Evolutionary conservation across 2,329 filamentous ascomycete genomes (phyloP), one percentile per base, ranked within the genome.

Genomic region (Aspergillus sp.): DNA sequence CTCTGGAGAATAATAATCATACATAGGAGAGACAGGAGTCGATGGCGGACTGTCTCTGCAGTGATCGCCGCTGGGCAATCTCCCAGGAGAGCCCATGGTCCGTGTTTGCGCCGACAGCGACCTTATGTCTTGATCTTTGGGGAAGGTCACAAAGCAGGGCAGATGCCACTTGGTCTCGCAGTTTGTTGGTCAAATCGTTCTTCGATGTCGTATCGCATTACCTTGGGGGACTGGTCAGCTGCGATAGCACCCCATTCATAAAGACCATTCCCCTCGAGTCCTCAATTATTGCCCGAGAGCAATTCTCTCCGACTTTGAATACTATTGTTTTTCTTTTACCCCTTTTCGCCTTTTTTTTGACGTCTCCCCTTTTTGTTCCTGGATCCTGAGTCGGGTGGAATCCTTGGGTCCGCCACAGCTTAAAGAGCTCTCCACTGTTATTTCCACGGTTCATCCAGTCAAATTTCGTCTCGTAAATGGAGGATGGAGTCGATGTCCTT

Each of bases 71-170:
- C 25, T 19, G 59, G 22, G 48, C 38, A 59, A 65, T 66, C 61
- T 65, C 63, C 64, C 43, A 31, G 34, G 48, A 57, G 57, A 66
- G 59, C 60, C 57, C 55, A 30, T 68, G 64, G 65, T 67, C 65
- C 57, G 64, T 67, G 66, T 67, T 66, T 62, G 60, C 64, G 52
- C 54, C 43, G 38, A 53, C 49, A n/a, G 46, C 34, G 34, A 41
- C 34, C 34, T 46, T 22, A 52, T 25, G 59, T 4, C 17, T 25
- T n/a, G 30, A 25, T 28, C 25, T 28, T 28, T 28, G 25, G 25
- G 25, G 25, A 28, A 41, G 34, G 34, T 15, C 13, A 41, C 34
- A 13, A 11, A 13, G 34, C 34, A 41, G 34, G 13, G 34, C 34
- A 41, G 15, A 41, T 41, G 34, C 13, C 34, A 41, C 11, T 41